These are phyloP conservation scores for Candida ponderosae DNA, from an alignment of 805 yeast species.

Conservation along the genomic window DNA sequence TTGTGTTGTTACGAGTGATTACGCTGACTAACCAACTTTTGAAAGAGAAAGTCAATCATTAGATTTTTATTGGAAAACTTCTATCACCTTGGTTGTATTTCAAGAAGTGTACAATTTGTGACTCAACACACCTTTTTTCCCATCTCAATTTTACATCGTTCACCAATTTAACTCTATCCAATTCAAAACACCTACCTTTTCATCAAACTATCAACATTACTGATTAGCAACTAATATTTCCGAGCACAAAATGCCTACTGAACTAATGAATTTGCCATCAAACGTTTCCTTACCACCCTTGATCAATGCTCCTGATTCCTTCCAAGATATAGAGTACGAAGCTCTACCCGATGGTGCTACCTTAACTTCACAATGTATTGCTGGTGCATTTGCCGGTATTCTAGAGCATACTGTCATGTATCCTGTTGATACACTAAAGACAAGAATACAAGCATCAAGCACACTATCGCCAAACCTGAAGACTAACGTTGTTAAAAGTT, in stretches of 20 bases:
- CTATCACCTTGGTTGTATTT: too few species aligned
- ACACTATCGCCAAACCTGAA: conserved; percentile 12
- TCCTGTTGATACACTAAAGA: conserved; percentile 93
- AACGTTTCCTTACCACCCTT: background rate
- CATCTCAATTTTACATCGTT: too few species aligned
- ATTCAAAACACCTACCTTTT: too few species aligned
- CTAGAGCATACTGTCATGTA: conserved; percentile 98
- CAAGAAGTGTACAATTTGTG: too few species aligned
- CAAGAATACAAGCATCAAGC: conserved; percentile 66
- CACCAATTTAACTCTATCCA: too few species aligned
- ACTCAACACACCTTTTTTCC: too few species aligned
- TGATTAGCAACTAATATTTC: too few species aligned
- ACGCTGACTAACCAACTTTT: too few species aligned
- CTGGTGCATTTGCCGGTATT: conserved; percentile 98
- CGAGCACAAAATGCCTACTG: background rate
- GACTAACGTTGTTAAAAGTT: conserved; percentile 52
- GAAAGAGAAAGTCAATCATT: too few species aligned
- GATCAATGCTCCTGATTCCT: background rate
- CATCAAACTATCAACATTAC: too few species aligned
- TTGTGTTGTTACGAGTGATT: too few species aligned
- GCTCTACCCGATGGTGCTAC: conserved; percentile 85
- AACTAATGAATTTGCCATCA: background rate
- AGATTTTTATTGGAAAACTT: too few species aligned
- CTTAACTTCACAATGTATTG: conserved; percentile 69
- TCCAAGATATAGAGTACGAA: conserved; percentile 72